A percentile compares a stretch with the other conserved stretches of the same genome.
Evolutionary conservation across 2,329 filamentous ascomycete species (phyloP).

Genomic region (Acrocalymma vagum): DNA sequence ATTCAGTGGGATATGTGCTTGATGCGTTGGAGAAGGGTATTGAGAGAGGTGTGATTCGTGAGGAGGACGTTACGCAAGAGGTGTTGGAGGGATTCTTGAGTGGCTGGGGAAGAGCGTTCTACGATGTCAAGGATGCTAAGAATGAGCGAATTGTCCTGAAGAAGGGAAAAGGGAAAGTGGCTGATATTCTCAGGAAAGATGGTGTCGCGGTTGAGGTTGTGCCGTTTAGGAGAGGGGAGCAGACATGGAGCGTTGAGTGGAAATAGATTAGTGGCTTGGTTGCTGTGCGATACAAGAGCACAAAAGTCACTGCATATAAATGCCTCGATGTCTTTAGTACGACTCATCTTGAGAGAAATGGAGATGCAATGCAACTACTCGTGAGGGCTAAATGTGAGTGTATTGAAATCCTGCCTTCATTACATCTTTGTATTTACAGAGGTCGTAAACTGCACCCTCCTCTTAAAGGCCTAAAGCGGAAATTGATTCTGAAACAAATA

Average conservation of each 20-base stretch:
- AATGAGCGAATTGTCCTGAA: constrained; percentile 64
- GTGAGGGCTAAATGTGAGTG: no score
- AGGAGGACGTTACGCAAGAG: constrained; percentile 63
- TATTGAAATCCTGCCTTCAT: no score
- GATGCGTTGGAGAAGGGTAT: constrained; percentile 71
- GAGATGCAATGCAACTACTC: no score
- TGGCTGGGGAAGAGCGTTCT: constrained; percentile 65
- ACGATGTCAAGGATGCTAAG: constrained; percentile 58
- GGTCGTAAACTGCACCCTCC: no score
- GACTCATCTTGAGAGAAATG: no score
- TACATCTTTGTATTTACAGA: no score
- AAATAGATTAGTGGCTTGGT: constrained; percentile 23
- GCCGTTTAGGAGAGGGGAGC: constrained; percentile 70
- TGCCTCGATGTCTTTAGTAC: no score
- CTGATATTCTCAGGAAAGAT: constrained; percentile 62
- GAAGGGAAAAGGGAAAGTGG: constrained; percentile 64
- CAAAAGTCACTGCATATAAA: no score
- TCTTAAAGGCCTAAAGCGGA: no score
- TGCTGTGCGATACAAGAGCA: no score
- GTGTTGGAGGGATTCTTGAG: constrained; percentile 67
- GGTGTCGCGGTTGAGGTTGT: constrained; percentile 67
- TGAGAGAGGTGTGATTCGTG: constrained; percentile 60
- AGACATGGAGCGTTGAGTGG: constrained; percentile 63
- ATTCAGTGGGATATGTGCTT: constrained; percentile 71
- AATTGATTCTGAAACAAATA: no score